Conservation (phyloP, 345 rosid species). For the Gossypium longicalyx region DNA sequence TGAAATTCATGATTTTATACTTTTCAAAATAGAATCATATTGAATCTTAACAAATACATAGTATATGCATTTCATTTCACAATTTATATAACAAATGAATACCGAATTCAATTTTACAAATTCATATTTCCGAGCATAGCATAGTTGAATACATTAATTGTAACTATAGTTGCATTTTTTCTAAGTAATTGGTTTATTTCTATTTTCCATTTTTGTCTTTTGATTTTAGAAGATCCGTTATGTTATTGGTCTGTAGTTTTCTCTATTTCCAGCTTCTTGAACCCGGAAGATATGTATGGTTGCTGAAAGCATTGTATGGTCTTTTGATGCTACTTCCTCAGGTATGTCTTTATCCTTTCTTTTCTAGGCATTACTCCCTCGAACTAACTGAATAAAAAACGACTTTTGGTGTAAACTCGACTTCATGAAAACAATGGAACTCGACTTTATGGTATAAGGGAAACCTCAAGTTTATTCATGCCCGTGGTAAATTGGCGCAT, state of each 20-base stretch:
- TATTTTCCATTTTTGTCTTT: constrained; percentile 8
- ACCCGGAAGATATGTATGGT: constrained; percentile 86
- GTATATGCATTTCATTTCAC: background rate
- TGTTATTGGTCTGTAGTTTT: constrained; percentile 7
- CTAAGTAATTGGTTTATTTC: background rate
- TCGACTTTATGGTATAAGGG: background rate
- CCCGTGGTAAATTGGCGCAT: background rate
- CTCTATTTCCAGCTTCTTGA: constrained; percentile 72
- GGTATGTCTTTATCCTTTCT: constrained; percentile 33
- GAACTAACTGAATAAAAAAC: background rate
- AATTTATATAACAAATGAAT: background rate
- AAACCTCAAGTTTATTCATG: background rate
- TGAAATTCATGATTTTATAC: background rate
- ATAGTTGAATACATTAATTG: background rate
- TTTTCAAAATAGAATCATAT: background rate
- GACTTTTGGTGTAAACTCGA: background rate
- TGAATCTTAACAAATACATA: background rate
- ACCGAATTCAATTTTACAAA: background rate
- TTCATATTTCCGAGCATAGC: background rate
- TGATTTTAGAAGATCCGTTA: background rate
- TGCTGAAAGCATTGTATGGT: constrained; percentile 88
- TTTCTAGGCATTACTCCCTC: background rate
- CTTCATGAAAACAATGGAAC: background rate
- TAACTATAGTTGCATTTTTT: constrained; percentile 1
- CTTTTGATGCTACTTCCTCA: constrained; percentile 98